Evolutionary conservation across 2,329 filamentous ascomycete genomes (phyloP).

Genomic region (Lecanicillium sp.): DNA sequence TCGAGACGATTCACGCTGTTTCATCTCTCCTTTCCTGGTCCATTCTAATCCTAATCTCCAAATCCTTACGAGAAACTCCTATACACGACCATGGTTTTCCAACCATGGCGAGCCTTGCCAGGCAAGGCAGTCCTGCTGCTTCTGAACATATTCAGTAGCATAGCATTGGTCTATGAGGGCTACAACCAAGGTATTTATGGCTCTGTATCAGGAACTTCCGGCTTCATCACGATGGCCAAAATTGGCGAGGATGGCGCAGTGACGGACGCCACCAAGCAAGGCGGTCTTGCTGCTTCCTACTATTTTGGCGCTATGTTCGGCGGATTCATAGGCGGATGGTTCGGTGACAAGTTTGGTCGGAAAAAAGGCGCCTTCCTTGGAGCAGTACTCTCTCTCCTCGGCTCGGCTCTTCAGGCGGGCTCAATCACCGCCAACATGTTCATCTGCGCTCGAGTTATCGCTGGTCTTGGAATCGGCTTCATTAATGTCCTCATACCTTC

Average conservation of each 20-base stretch:
- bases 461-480: slow-evolving; percentile 44
- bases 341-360: neutral
- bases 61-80: too few species aligned
- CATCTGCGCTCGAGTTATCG: slow-evolving; percentile 39
- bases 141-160: neutral
- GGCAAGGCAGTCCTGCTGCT: neutral
- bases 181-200: slow-evolving; percentile 49
- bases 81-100: neutral
- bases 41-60: too few species aligned
- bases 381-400: slow-evolving; percentile 17
- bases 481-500: slow-evolving; percentile 41
- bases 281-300: slow-evolving; percentile 43
- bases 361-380: slow-evolving; percentile 26
- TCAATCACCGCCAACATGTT: slow-evolving; percentile 38
- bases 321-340: slow-evolving; percentile 36
- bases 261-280: slow-evolving; percentile 39
- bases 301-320: slow-evolving; percentile 43
- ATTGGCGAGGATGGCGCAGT: slow-evolving; percentile 40
- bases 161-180: too few species aligned
- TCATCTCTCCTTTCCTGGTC: too few species aligned
- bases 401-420: slow-evolving; percentile 38
- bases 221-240: slow-evolving; percentile 32
- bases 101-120: neutral
- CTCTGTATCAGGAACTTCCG: slow-evolving; percentile 34
- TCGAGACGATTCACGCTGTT: too few species aligned